Base-by-base conservation (phyloP, 352 stramenopile genomes). In the Plasmopara muralis region DNA sequence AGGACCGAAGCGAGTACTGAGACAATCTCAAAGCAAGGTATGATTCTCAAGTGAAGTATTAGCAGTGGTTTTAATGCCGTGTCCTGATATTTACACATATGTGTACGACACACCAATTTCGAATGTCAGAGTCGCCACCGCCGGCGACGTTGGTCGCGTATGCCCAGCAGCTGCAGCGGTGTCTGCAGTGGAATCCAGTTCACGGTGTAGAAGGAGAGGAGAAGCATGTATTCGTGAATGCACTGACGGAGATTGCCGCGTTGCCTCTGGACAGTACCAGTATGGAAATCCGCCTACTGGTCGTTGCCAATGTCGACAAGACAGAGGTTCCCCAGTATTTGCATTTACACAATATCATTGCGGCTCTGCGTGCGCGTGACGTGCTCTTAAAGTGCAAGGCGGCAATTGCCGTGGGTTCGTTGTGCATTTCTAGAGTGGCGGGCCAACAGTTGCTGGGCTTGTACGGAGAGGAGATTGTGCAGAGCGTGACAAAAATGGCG, bases 381-480 rank as follows among this genome's bases (percentile, higher is more conserved):
- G 75, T 90, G 47, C 69, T 77, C 44, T 64, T 90, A 15, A 90
- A 90, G 48, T 90, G 79, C 61, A 90, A 90, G 50, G 79, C 77
- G 6, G 79, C 79, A 9, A 90, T 81, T 43, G 77, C 79, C 3
- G 65, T 90, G 13, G 79, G 79, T 2, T 83, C 79, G 34, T 55
- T 90, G 38, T 88, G 79, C 42, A 83, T 81, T 48, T 90, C 79
- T 4, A 72, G 79, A 6, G 77, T 90, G 25, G 79, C 79, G 12
- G 79, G 79, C 0, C 79, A 88, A 53, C 64, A 66, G 10, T 50
- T 90, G 43, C 57, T 90, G 31, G 72, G 78, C 50, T 28, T 42
- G 5, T 65, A 80, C 43, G 75, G 77, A 20, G 40, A 64, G 0
- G 47, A 53, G 39, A 58, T 85, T 14, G 43, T 84, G 4, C 34